These are phyloP conservation scores for Hypoxylon sp. DNA, from an alignment of 2,329 filamentous ascomycete genomes.

Conservation along the genomic window DNA sequence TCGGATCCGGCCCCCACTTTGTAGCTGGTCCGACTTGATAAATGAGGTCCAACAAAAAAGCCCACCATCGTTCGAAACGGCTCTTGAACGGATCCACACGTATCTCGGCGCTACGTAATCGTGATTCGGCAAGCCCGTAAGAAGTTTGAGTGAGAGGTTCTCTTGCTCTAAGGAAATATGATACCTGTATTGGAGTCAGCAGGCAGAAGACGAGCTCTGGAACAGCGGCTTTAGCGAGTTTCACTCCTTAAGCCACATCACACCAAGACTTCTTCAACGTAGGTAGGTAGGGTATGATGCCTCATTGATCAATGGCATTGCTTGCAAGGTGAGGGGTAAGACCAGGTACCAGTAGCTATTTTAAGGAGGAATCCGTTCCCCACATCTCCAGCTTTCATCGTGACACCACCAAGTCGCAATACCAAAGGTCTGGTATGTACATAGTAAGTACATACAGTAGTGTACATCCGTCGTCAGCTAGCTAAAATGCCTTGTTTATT, in stretches of 20 bases:
- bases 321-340: constrained; percentile 33
- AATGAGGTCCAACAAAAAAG: constrained; percentile 13
- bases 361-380: constrained; percentile 36
- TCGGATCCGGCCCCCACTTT: constrained; percentile 22
- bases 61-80: constrained; percentile 12
- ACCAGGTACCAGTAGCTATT: constrained; percentile 35
- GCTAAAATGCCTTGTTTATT: constrained; percentile 14
- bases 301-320: constrained; percentile 31
- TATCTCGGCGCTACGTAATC: constrained; percentile 26
- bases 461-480: constrained; percentile 1
- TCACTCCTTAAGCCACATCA: constrained; percentile 35
- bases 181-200: constrained; percentile 7
- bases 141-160: constrained; percentile 5
- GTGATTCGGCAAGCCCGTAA: constrained; percentile 29
- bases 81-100: constrained; percentile 16
- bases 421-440: constrained; percentile 4
- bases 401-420: constrained; percentile 24
- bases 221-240: constrained; percentile 20
- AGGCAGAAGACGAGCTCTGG: constrained; percentile 2
- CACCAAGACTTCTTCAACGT: constrained; percentile 23
- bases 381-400: constrained; percentile 37
- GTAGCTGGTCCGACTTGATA: constrained; percentile 16
- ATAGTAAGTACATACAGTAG: constrained; percentile 4
- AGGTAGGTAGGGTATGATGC: constrained; percentile 15
- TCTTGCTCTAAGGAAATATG: too few relatives aligned